Percentiles rank a stretch among this genome's conserved stretches.
Evolutionary conservation across 768 basidiomycete genomes (phyloP).

Genomic region (Rossbeevera mucosa): DNA sequence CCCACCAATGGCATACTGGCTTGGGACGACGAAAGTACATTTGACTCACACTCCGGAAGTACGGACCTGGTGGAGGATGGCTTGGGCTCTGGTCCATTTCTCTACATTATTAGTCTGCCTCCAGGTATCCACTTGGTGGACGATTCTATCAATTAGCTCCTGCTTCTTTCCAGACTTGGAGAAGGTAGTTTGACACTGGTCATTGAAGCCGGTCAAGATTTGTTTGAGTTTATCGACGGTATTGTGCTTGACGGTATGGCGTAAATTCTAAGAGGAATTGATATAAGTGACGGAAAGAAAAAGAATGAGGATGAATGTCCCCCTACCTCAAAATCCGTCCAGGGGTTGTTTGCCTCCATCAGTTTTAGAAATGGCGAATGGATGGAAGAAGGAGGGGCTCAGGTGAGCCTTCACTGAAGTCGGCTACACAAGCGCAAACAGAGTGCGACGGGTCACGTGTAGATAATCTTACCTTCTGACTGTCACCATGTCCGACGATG

Average conservation of each 20-base stretch:
- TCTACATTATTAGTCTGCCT: constrained; percentile 51
- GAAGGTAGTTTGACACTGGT: constrained; percentile 64
- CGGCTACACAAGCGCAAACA: constrained; percentile 38
- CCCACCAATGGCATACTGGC: constrained; percentile 8
- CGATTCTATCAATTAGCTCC: constrained; percentile 78
- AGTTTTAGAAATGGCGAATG: constrained; percentile 13
- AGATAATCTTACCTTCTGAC: constrained; percentile 18
- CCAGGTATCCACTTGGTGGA: constrained; percentile 56
- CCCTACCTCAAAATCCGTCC: constrained; percentile 73
- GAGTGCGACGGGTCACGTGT: constrained; percentile 25
- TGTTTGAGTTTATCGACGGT: constrained; percentile 86
- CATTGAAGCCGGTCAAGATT: constrained; percentile 73
- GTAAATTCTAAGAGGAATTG: constrained; percentile 49
- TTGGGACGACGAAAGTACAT: constrained; percentile 8
- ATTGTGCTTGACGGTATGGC: constrained; percentile 67
- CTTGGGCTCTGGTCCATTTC: constrained; percentile 66
- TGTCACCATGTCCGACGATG: constrained; percentile 40
- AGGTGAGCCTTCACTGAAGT: too few species aligned
- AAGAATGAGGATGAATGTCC: constrained; percentile 6
- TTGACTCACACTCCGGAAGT: constrained; percentile 59
- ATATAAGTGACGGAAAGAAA: constrained; percentile 17
- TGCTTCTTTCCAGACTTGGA: constrained; percentile 82
- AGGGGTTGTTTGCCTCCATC: constrained; percentile 62
- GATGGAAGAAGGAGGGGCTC: constrained; percentile 2
- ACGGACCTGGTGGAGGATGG: constrained; percentile 63